Percentiles rank a stretch among this genome's conserved stretches.
Conservation (phyloP, 768 basidiomycete species). For the Dentipellis sp. region DNA sequence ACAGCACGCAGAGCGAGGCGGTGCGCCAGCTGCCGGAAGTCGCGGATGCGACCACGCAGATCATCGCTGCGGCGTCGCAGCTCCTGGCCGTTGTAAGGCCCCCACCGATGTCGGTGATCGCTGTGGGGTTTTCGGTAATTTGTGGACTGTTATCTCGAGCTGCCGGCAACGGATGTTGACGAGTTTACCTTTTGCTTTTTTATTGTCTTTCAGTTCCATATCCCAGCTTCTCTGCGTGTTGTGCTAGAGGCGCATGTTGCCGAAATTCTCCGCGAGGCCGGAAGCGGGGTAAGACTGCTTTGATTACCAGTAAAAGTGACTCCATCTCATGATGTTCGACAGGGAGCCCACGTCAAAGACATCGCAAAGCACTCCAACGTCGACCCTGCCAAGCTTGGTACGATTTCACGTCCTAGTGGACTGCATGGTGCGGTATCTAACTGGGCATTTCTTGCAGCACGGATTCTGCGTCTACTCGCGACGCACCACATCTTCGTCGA, state of each 20-base stretch:
- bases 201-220: neutral
- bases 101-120: no score
- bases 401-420: neutral
- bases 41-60: no score
- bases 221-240: neutral
- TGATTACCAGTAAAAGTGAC: neutral
- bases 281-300: neutral
- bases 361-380: conserved; percentile 1
- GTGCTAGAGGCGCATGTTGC: conserved; percentile 2
- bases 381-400: conserved; percentile 9
- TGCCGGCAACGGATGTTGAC: no score
- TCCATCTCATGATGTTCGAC: no score
- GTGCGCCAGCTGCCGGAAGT: no score
- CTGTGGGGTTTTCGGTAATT: no score
- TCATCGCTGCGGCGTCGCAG: no score
- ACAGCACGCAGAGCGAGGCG: no score
- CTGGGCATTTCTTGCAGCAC: conserved; percentile 16
- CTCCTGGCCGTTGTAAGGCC: no score
- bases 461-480: conserved; percentile 28
- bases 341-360: conserved; percentile 9
- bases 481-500: conserved; percentile 31
- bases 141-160: no score
- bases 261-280: conserved; percentile 11
- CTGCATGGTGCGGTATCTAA: neutral
- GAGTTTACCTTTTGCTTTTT: no score